A percentile compares a stretch with the other conserved stretches of the same genome.
Conservation (phyloP, 495 filamentous ascomycete genomes). For the Lineolata rhizophorae region DNA sequence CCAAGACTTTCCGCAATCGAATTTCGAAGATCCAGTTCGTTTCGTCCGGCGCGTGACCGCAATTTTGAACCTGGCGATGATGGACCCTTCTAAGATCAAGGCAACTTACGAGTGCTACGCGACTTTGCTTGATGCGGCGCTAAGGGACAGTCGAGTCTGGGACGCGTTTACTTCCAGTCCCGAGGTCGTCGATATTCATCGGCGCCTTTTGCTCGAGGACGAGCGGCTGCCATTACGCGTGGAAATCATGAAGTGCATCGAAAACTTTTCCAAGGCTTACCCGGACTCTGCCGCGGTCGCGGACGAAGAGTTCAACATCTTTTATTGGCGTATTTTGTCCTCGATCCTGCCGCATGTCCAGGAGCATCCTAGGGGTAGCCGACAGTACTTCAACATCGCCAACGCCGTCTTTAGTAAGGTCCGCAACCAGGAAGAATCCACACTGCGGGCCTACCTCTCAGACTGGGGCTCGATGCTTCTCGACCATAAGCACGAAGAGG, state of each 20-base stretch:
- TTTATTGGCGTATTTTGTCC: constrained; percentile 31
- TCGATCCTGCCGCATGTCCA: constrained; percentile 25
- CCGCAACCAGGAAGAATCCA: constrained; percentile 7
- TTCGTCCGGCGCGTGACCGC: constrained; percentile 1
- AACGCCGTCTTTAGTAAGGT: constrained; percentile 9
- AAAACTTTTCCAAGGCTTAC: constrained; percentile 7
- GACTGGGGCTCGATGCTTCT: constrained; percentile 17
- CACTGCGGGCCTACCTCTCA: constrained; percentile 6
- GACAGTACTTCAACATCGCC: constrained; percentile 33
- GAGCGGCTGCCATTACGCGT: constrained; percentile 16
- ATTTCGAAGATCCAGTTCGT: constrained; percentile 4
- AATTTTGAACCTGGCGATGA: constrained; percentile 3
- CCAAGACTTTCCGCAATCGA: constrained; percentile 3
- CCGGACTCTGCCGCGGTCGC: constrained; percentile 4
- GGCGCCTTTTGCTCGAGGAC: constrained; percentile 20
- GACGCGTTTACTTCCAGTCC: constrained; percentile 24
- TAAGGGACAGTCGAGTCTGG: constrained; percentile 38
- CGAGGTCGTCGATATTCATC: constrained; percentile 23
- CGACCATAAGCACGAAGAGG: constrained; percentile 25
- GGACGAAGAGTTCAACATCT: constrained; percentile 16
- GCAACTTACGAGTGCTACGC: constrained; percentile 33
- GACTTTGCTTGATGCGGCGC: constrained; percentile 40
- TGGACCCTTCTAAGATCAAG: too few species aligned
- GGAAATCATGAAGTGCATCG: not conserved
- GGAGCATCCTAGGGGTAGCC: constrained; percentile 22